Base-by-base conservation (phyloP, 75 land plant species). In the Sequoia sempervirens region DNA sequence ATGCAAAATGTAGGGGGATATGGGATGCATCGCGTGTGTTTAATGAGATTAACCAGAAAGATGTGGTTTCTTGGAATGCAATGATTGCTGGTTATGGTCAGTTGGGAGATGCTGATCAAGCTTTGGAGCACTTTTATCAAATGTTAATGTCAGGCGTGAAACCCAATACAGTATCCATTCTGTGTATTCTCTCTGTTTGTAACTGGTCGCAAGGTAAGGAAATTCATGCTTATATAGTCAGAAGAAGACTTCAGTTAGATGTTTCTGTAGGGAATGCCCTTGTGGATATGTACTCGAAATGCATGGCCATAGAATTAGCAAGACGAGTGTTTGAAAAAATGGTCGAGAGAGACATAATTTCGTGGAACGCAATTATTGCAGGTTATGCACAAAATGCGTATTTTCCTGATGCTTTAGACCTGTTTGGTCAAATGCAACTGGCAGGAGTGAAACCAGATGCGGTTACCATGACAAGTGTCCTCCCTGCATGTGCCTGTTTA, bases 1-100 rank as follows among this genome's bases (percentile, higher is more conserved):
- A 93, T 91, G 94, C 91, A 45, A 93, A 91, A 79, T 84, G 90
- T 84, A 93, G 92, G 2, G 79, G 83, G 32, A 58, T 93, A 68
- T 86, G 86, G 64, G 79, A 83, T 38, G 82, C 92, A 23, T 73
- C 34, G 6, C 74, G 40, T 11, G 69, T 93, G 18, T 93, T 93
- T 83, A 80, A 91, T 34, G 78, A 50, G 23, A 92, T 92, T 89
- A 79, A 79, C 32, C 50, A 43, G 45, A 73, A 54, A 28, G 88
- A 85, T n/a, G 9, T 86, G 10, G 85, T 80, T 20, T 80, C 81
- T 20, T 80, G 81, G 81, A 80, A 40, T 80, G 54, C 53, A 45
- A 45, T 80, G 54, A 80, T 80, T 9, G 43, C 53, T 5, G 78
- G 79, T 28, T 68, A 64, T 36, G n/a, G 34, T 28, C 83, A 82